Evolutionary conservation across 1,284 basidiomycete genomes (phyloP).

Genomic region (Puccinia hordei): DNA sequence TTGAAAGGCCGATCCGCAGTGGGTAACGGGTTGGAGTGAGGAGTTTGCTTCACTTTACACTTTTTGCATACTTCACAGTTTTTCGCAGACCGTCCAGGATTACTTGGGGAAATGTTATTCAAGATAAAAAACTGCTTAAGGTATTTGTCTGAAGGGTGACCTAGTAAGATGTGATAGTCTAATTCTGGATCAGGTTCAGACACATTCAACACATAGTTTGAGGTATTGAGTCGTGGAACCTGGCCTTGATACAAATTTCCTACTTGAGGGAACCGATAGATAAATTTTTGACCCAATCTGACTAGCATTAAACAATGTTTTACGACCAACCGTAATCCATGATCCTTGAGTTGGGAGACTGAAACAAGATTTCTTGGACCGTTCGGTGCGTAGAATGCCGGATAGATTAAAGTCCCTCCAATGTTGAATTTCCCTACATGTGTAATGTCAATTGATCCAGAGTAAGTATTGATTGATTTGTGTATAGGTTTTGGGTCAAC

Average conservation of each 20-base stretch:
- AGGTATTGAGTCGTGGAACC: no score
- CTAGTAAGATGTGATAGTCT: background rate
- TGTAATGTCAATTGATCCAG: no score
- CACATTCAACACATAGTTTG: no score
- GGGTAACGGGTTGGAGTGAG: background rate
- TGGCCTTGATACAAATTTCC: no score
- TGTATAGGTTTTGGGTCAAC: background rate
- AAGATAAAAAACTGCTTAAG: background rate
- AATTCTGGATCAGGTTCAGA: no score
- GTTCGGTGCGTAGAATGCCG: conserved; percentile 6
- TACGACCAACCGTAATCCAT: background rate
- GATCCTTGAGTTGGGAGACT: background rate
- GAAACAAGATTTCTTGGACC: background rate
- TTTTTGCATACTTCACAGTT: conserved; percentile 16
- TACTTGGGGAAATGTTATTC: background rate
- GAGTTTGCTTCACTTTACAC: background rate
- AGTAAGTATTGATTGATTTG: background rate
- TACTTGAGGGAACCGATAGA: background rate
- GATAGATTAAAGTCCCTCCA: no score
- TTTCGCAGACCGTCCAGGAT: no score
- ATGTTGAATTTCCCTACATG: no score
- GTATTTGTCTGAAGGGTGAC: conserved; percentile 12
- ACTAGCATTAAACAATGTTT: background rate
- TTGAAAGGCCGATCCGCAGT: no score
- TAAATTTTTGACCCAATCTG: background rate